Conservation (phyloP, 2,329 filamentous ascomycete genomes). For the Alternaria conjuncta region DNA sequence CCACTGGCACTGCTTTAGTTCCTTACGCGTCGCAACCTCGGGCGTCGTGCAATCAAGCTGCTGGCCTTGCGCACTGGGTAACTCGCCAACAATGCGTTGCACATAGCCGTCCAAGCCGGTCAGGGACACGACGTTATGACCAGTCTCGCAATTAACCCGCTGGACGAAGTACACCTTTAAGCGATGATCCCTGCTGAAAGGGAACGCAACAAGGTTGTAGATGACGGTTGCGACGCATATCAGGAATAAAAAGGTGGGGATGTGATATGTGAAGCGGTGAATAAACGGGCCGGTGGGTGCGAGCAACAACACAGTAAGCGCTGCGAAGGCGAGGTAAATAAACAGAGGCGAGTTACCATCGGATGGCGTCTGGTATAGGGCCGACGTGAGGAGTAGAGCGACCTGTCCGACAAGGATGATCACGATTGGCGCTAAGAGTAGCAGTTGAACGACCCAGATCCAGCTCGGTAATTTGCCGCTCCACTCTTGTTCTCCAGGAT, state of each 20-base stretch:
- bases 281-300: slow-evolving; percentile 82
- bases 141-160: slow-evolving; percentile 73
- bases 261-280: slow-evolving; percentile 82
- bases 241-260: slow-evolving; percentile 77
- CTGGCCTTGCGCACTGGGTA: slow-evolving; percentile 75
- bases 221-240: slow-evolving; percentile 77
- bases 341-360: slow-evolving; percentile 78
- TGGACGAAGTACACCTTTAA: slow-evolving; percentile 91
- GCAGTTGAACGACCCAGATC: slow-evolving; percentile 87
- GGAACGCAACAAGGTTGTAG: slow-evolving; percentile 87
- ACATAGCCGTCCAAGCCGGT: slow-evolving; percentile 46
- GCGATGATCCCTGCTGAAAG: slow-evolving; percentile 79
- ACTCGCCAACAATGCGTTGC: slow-evolving; percentile 65
- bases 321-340: slow-evolving; percentile 73
- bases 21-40: slow-evolving; percentile 53
- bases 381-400: slow-evolving; percentile 72
- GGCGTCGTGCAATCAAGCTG: slow-evolving; percentile 50
- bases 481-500: slow-evolving; percentile 83
- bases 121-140: slow-evolving; percentile 69
- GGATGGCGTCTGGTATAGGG: slow-evolving; percentile 79
- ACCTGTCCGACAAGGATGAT: slow-evolving; percentile 80
- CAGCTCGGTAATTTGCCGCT: slow-evolving; percentile 78
- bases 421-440: slow-evolving; percentile 78
- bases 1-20: slow-evolving; percentile 73
- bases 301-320: slow-evolving; percentile 73